Evolutionary conservation across 495 filamentous ascomycete genomes (phyloP).

Genomic region (Hyaloscypha variabilis): DNA sequence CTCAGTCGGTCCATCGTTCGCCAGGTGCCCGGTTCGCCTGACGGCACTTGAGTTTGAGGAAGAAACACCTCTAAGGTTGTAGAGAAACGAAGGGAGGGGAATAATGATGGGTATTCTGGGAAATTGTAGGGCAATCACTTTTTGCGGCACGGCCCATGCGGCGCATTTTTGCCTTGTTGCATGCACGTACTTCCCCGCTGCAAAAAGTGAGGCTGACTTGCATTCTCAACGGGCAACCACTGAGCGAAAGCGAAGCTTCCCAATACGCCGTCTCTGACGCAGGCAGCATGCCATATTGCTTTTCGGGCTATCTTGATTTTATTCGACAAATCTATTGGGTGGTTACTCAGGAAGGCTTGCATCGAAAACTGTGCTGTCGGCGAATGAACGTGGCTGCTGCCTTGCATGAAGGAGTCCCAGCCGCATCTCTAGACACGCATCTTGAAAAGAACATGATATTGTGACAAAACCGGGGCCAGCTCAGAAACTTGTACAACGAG

Average conservation of each 20-base stretch:
- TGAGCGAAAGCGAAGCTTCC: too few relatives aligned
- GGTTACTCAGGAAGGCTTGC: background rate
- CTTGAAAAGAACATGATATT: background rate
- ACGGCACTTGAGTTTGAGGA: background rate
- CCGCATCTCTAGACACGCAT: background rate
- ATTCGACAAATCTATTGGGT: background rate
- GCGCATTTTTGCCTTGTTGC: too few relatives aligned
- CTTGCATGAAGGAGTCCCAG: background rate
- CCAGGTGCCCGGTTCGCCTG: background rate
- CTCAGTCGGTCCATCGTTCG: background rate
- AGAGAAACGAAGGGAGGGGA: background rate
- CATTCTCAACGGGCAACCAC: too few relatives aligned
- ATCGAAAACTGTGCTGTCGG: too few relatives aligned
- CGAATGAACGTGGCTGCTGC: too few relatives aligned
- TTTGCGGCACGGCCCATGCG: too few relatives aligned
- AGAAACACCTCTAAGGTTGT: background rate
- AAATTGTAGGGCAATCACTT: background rate
- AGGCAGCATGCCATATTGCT: background rate
- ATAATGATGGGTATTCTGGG: background rate
- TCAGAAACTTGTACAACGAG: background rate
- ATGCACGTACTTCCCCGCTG: too few relatives aligned
- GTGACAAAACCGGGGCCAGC: background rate
- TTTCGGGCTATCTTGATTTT: background rate
- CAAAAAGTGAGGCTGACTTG: background rate
- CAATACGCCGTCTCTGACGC: background rate